Evolutionary conservation across 495 filamentous ascomycete species (phyloP).

Genomic region (Penicillium pancosmium): DNA sequence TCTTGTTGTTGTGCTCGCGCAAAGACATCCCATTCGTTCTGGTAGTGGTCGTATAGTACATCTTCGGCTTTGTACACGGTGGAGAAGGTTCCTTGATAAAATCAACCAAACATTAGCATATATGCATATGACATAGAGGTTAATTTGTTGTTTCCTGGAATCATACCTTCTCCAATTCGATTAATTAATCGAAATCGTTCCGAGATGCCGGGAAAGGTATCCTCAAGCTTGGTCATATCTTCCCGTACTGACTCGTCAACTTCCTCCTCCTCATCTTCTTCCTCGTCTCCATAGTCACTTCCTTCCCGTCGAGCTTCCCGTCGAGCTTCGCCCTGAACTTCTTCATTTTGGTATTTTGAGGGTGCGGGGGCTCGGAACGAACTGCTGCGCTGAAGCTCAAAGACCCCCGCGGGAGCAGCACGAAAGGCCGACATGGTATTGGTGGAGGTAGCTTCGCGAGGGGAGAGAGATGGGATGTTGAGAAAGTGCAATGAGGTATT

Average conservation of each 20-base stretch:
- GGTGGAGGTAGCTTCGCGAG: not conserved
- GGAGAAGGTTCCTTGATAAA: conserved; percentile 80
- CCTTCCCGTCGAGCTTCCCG: conserved; percentile 3
- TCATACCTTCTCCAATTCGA: conserved; percentile 88
- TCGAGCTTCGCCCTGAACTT: conserved; percentile 31
- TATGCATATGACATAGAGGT: not conserved
- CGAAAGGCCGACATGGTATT: conserved; percentile 34
- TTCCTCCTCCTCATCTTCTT: conserved; percentile 39
- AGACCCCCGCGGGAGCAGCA: conserved; percentile 26
- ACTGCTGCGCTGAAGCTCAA: conserved; percentile 27
- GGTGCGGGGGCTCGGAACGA: conserved; percentile 17
- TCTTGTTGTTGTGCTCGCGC: conserved; percentile 62
- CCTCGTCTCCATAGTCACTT: conserved; percentile 10
- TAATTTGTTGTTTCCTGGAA: not conserved
- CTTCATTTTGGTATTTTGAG: conserved; percentile 25
- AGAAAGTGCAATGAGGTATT: not conserved
- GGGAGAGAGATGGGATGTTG: not conserved
- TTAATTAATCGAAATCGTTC: conserved; percentile 88
- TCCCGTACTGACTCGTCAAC: conserved; percentile 73
- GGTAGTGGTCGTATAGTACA: conserved; percentile 78
- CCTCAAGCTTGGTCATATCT: conserved; percentile 84
- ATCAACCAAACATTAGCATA: conserved; percentile 16
- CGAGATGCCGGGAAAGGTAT: conserved; percentile 80
- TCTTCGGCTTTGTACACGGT: conserved; percentile 99
- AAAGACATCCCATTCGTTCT: conserved; percentile 82